phyloP scores from a whole-genome alignment of 2,329 filamentous ascomycete species.

The Stachybotrys echinatus region DNA sequence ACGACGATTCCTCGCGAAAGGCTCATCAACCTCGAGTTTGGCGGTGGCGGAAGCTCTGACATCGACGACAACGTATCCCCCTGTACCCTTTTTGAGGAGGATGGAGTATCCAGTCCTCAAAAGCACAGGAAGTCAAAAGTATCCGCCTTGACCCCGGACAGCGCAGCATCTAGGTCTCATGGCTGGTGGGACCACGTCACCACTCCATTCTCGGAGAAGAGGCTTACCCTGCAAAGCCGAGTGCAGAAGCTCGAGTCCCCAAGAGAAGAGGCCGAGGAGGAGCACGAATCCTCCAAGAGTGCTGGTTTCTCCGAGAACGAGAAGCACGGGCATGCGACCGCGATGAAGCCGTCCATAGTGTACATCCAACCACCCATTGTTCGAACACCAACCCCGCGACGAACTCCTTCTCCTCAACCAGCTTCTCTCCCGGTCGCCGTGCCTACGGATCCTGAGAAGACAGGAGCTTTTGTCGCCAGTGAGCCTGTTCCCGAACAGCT shows the following conservation, averaged over 20 bases:
- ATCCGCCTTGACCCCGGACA: slow-evolving; percentile 33
- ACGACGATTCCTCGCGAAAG: slow-evolving; percentile 19
- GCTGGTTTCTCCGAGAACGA: slow-evolving; percentile 8
- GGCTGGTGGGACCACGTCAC: slow-evolving; percentile 78
- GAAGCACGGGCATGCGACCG: slow-evolving; percentile 9
- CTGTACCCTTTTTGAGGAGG: slow-evolving; percentile 67
- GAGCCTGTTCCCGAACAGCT: slow-evolving; percentile 35
- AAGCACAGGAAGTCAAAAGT: slow-evolving; percentile 33
- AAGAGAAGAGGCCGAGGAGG: slow-evolving; percentile 20
- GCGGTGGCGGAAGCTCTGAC: slow-evolving; percentile 17
- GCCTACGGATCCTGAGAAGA: slow-evolving; percentile 27
- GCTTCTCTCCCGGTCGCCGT: slow-evolving; percentile 10
- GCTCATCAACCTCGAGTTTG: slow-evolving; percentile 29
- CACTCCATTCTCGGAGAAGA: slow-evolving; percentile 57
- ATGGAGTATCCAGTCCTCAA: slow-evolving; percentile 40
- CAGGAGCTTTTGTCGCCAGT: slow-evolving; percentile 31
- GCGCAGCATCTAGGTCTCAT: slow-evolving; percentile 52
- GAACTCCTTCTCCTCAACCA: slow-evolving; percentile 22
- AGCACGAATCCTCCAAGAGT: slow-evolving; percentile 28
- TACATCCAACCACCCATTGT: slow-evolving; percentile 27
- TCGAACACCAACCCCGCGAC: slow-evolving; percentile 28
- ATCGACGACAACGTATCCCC: slow-evolving; percentile 52
- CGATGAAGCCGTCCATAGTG: slow-evolving; percentile 9
- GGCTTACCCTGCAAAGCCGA: slow-evolving; percentile 35
- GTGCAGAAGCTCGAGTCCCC: slow-evolving; percentile 25